phyloP scores from a whole-genome alignment of 1,284 basidiomycete species.

The Flammula alnicola region DNA sequence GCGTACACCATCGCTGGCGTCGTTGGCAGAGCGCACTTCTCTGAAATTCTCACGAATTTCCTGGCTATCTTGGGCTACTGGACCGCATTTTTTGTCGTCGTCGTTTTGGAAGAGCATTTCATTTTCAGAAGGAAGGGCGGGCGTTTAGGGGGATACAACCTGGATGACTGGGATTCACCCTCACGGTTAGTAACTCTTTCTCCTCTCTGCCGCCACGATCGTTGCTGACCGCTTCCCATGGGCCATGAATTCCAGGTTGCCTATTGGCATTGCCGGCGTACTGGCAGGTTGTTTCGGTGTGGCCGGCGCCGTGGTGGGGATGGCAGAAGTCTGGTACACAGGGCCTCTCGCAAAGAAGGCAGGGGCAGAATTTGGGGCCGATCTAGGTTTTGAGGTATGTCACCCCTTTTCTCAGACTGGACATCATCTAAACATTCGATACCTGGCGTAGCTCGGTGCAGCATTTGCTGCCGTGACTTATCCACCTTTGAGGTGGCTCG shows the following conservation, averaged over 20 bases:
- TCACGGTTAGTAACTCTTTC: constrained; percentile 8
- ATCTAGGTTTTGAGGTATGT: constrained; percentile 14
- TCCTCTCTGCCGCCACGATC: neutral
- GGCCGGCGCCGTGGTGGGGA: constrained; percentile 14
- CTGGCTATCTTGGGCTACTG: constrained; percentile 14
- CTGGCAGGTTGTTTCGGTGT: constrained; percentile 14
- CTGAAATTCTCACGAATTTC: constrained; percentile 11
- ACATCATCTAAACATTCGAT: neutral
- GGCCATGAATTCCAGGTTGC: constrained; percentile 2
- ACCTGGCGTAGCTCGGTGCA: constrained; percentile 7
- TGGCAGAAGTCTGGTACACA: constrained; percentile 17
- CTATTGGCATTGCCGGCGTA: constrained; percentile 11
- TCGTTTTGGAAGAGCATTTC: constrained; percentile 16
- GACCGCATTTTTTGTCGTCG: constrained; percentile 14
- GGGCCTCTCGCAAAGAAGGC: constrained; percentile 15
- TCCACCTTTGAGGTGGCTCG: constrained; percentile 14
- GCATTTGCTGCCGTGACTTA: constrained; percentile 12
- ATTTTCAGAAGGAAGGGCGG: constrained; percentile 11
- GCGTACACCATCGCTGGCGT: constrained; percentile 13
- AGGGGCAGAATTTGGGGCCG: constrained; percentile 14
- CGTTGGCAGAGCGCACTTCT: constrained; percentile 12
- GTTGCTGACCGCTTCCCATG: neutral
- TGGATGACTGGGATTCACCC: constrained; percentile 16
- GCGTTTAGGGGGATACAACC: constrained; percentile 10
- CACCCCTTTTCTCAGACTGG: neutral